phyloP scores from a whole-genome alignment of 2,329 filamentous ascomycete genomes.

The Teratosphaeria nubilosa region DNA sequence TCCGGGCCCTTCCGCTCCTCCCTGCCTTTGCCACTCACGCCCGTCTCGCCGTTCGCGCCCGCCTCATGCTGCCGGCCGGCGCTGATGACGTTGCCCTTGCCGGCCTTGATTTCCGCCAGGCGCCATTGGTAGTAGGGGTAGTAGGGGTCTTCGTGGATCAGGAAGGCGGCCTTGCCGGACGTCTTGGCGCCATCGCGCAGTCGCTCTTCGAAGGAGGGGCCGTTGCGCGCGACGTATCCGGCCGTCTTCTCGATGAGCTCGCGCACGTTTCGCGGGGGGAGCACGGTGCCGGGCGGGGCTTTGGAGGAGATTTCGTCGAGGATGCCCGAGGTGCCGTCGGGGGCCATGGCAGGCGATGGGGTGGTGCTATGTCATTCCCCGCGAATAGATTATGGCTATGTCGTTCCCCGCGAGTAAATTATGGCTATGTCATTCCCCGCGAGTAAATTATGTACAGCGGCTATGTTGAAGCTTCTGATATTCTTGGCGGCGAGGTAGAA shows the following conservation, averaged over 20 bases:
- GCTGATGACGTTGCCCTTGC: slow-evolving; percentile 67
- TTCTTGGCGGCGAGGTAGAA: neutral
- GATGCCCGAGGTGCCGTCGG: slow-evolving; percentile 10
- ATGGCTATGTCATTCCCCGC: too few relatives aligned
- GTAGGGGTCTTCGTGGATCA: slow-evolving; percentile 72
- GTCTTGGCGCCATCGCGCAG: slow-evolving; percentile 74
- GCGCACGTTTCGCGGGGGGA: slow-evolving; percentile 78
- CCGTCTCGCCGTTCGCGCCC: slow-evolving; percentile 27
- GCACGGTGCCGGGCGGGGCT: slow-evolving; percentile 70
- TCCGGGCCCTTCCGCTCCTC: slow-evolving; percentile 66
- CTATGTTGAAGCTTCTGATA: neutral
- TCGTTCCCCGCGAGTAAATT: too few relatives aligned
- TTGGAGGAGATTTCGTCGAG: slow-evolving; percentile 54
- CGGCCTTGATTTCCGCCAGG: slow-evolving; percentile 72
- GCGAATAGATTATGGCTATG: too few relatives aligned
- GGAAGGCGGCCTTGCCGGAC: slow-evolving; percentile 87
- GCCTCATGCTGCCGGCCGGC: slow-evolving; percentile 63
- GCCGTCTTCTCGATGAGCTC: slow-evolving; percentile 86
- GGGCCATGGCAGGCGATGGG: slow-evolving; percentile 17
- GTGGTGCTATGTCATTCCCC: neutral
- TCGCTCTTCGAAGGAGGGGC: slow-evolving; percentile 62
- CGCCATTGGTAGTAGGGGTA: slow-evolving; percentile 86
- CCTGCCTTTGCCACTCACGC: slow-evolving; percentile 39
- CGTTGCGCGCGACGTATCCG: slow-evolving; percentile 69
- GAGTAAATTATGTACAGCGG: too few relatives aligned